These are phyloP conservation scores for Myriangium duriaei DNA, from an alignment of 2,329 filamentous ascomycete genomes.

Conservation along the genomic window DNA sequence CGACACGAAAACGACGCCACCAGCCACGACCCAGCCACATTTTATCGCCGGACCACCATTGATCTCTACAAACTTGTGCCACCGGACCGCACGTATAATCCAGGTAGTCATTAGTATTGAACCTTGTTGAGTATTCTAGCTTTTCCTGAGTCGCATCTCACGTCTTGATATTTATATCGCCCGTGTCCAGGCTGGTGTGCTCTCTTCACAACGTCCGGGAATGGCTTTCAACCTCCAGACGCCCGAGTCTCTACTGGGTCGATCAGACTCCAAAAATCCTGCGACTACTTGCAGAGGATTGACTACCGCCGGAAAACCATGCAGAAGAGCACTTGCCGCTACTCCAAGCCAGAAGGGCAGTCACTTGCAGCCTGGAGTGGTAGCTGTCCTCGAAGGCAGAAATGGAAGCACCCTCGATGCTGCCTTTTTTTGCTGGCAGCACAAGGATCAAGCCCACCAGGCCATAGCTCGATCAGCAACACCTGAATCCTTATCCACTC, in stretches of 20 bases:
- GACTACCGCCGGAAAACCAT: constrained; percentile 69
- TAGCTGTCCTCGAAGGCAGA: constrained; percentile 36
- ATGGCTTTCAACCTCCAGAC: constrained; percentile 33
- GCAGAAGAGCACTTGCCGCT: constrained; percentile 56
- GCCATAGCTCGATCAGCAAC: not conserved
- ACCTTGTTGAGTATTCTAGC: too few relatives aligned
- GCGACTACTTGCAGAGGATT: constrained; percentile 78
- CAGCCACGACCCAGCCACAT: constrained; percentile 10
- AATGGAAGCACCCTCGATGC: constrained; percentile 41
- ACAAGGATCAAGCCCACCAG: constrained; percentile 65
- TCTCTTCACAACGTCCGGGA: too few relatives aligned
- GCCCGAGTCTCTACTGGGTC: constrained; percentile 65
- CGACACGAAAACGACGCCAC: too few relatives aligned
- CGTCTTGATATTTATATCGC: too few relatives aligned
- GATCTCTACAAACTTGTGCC: too few relatives aligned
- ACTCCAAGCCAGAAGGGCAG: constrained; percentile 19
- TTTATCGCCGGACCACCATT: too few relatives aligned
- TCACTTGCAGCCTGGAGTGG: constrained; percentile 22
- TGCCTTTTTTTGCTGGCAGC: constrained; percentile 83
- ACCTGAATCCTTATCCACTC: not conserved
- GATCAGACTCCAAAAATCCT: constrained; percentile 76
- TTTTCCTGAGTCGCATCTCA: too few relatives aligned
- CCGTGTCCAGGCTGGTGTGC: too few relatives aligned
- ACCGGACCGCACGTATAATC: too few relatives aligned
- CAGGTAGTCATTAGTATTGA: too few relatives aligned